These are phyloP conservation scores for Fagopyrum esculentum DNA, from an alignment of 148 eudicot genomes.

Conservation along the genomic window DNA sequence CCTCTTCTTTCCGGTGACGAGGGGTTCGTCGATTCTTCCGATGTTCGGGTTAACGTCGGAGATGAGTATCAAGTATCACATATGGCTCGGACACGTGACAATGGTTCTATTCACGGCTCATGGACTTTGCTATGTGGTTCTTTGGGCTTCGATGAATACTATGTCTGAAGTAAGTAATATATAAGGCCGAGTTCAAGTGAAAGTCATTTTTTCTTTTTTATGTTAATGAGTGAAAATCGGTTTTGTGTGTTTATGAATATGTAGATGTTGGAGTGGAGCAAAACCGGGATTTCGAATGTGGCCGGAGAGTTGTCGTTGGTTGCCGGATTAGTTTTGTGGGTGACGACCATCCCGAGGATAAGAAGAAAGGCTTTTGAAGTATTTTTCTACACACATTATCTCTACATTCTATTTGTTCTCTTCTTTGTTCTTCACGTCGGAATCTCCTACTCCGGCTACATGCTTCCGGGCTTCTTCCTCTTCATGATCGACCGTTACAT, in stretches of 20 bases:
- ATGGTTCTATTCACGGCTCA: conserved; percentile 70
- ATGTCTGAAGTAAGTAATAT: not conserved
- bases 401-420: conserved; percentile 37
- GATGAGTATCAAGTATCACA: conserved; percentile 73
- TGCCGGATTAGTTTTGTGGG: conserved; percentile 37
- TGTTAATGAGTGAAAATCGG: not conserved
- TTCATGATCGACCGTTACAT: conserved; percentile 46
- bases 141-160: conserved; percentile 34
- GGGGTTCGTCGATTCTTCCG: conserved; percentile 61
- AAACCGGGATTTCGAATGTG: conserved; percentile 33
- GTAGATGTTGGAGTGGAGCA: conserved; percentile 43
- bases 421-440: conserved; percentile 48
- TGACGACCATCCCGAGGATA: conserved; percentile 29
- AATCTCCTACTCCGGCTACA: conserved; percentile 29
- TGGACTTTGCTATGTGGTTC: conserved; percentile 47
- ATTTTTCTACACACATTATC: conserved; percentile 52
- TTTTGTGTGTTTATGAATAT: not conserved
- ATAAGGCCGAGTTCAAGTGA: no score
- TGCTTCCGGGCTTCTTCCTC: conserved; percentile 52
- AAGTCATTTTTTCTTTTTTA: no score
- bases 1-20: conserved; percentile 72
- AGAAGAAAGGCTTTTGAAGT: conserved; percentile 41
- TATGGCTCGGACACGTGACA: conserved; percentile 64
- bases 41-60: conserved; percentile 78
- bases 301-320: conserved; percentile 46